A percentile compares a stretch with the other conserved stretches of the same genome.
These are phyloP conservation scores for Arabidopsis lyrata DNA, from an alignment of 441 rosid genomes.

Conservation along the genomic window DNA sequence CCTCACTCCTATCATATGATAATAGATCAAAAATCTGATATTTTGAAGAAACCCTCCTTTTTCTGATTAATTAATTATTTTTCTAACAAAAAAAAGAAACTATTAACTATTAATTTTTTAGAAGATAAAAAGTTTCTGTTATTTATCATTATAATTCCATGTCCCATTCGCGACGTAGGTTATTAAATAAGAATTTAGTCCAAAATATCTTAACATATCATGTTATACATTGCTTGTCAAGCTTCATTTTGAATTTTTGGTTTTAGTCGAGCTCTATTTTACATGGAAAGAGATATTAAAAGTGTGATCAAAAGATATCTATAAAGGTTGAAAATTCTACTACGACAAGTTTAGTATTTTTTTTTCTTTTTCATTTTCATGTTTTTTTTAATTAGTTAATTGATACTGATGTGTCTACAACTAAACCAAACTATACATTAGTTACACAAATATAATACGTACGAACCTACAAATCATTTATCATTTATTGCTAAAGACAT, in stretches of 20 bases:
- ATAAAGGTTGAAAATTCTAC: conserved; percentile 29
- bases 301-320: conserved; percentile 14
- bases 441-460: not conserved
- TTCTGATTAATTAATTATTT: too few relatives aligned
- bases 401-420: conserved; percentile 11
- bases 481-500: not conserved
- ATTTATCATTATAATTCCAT: not conserved
- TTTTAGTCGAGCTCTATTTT: conserved; percentile 19
- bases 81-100: too few relatives aligned
- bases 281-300: conserved; percentile 25
- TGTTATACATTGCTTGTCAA: conserved; percentile 19
- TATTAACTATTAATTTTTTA: not conserved
- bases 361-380: not conserved
- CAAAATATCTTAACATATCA: conserved; percentile 13
- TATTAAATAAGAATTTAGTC: not conserved
- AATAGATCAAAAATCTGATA: too few relatives aligned
- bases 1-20: too few relatives aligned
- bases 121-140: not conserved
- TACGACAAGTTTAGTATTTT: conserved; percentile 30
- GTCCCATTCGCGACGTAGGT: not conserved
- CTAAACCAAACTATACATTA: conserved; percentile 16
- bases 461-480: not conserved
- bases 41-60: too few relatives aligned
- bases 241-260: not conserved
- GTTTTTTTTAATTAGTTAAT: not conserved